Evolutionary conservation across 2,329 filamentous ascomycete species (phyloP), one percentile per base, ranked within the genome.

Genomic region (Trichoderma koningii): DNA sequence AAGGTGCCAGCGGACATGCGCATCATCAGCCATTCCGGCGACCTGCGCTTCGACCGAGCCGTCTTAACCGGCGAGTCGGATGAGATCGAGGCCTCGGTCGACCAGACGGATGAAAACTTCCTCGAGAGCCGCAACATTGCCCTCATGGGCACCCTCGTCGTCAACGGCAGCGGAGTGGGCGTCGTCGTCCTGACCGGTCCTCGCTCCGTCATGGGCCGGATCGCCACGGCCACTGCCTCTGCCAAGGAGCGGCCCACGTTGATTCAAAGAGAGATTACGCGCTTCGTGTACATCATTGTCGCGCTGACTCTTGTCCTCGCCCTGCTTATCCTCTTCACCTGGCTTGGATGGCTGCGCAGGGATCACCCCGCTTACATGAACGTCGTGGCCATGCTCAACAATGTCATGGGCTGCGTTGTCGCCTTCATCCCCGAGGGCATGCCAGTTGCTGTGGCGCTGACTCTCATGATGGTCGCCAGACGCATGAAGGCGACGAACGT

Each of bases 1-100:
- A 82, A 81, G 7, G 79, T 83, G 5, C 80, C 81, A 0, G 81
- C 80, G 5, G 81, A 83, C 68, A 66, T 82, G 30, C 77, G 81
- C n/a, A 72, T 81, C 38, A 65, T 80, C 2, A 72, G 69, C 7
- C 76, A 77, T 64, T 80, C 79, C 7, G 78, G 77, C 0, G 79
- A 80, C 28, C 73, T 80, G 47, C 76, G 77, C 1, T 80, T 81
- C 63, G 79, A 81, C 42, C 71, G 78, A 1, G 73, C 77, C 1
- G 73, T 80, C 23, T 72, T 81, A 26, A 81, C 79, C 0, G 79
- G 79, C 28, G 79, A 81, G 69, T 72, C 77, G 6, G 77, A 78
- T 52, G 77, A 79, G 70, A 70, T 79, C 3, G 76, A 79, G n/a
- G 77, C 75, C 30, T 70, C 76, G 0, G 72, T 79, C 1, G 77